Base-by-base conservation (phyloP, 2,329 filamentous ascomycete species). In the Lachnellula subtilissima region DNA sequence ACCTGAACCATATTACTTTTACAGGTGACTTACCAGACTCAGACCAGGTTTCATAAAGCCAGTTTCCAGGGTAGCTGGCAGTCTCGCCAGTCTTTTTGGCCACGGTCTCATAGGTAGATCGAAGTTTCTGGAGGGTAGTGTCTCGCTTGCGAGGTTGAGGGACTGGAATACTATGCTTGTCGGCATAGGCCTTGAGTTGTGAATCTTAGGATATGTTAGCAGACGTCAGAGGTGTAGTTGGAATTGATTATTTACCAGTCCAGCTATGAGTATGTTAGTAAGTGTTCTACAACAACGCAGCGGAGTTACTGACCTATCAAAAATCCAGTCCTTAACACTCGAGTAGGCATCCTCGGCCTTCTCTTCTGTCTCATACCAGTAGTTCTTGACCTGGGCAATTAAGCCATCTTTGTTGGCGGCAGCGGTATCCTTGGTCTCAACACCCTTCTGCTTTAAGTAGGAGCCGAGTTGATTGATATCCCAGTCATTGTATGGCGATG, bases 31-130 rank as follows among this genome's bases (percentile, higher is more conserved):
- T 61, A 69, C 67, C 67, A 62, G 92, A 97, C 62, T 96, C 75
- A 52, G 89, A 87, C 94, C 94, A 99, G 7, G 87, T 80, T 58
- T 86, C 81, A 70, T 97, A 99, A 45, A 97, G 77, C 94, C 94
- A 97, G 75, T 97, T 85, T 40, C 94, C 94, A 36, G 94, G 94
- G 69, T 97, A 97, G n/a, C 84, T 76, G 52, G 83, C 76, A 14
- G 90, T 87, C 74, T 97, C 87, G 58, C 89, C 89, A 11, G 72
- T 71, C 73, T 85, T 85, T 73, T 90, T 85, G 15, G 93, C 91
- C 55, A 86, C 74, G 1, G 82, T 74, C 65, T 96, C 89, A 70
- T 96, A 97, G 73, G 85, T 92, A 61, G 87, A 80, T 61, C 93
- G 90, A 58, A 86, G 83, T 66, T 89, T 84, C 65, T 87, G 81